These are phyloP conservation scores for Phaffia rhodozyma DNA, from an alignment of 1,284 basidiomycete genomes.

Conservation along the genomic window DNA sequence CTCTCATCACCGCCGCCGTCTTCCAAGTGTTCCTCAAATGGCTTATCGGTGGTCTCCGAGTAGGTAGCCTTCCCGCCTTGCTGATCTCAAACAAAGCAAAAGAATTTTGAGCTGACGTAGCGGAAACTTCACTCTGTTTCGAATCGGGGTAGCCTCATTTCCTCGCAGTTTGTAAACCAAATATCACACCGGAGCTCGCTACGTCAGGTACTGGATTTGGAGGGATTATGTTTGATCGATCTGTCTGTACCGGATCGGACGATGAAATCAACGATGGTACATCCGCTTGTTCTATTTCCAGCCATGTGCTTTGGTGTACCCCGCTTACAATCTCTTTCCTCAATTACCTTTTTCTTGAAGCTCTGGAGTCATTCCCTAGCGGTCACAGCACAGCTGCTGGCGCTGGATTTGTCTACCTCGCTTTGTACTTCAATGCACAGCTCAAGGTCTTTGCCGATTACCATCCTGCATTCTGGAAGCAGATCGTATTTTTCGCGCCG, in stretches of 20 bases:
- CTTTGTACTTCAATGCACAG: slow-evolving; percentile 48
- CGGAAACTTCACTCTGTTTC: neutral
- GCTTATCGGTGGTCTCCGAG: slow-evolving; percentile 42
- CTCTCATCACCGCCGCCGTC: slow-evolving; percentile 28
- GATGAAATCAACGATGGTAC: slow-evolving; percentile 42
- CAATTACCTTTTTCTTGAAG: neutral
- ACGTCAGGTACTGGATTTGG: slow-evolving; percentile 40
- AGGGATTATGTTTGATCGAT: slow-evolving; percentile 42
- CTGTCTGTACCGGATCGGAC: slow-evolving; percentile 44
- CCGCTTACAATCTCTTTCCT: slow-evolving; percentile 14
- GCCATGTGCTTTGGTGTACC: slow-evolving; percentile 13
- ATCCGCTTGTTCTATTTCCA: slow-evolving; percentile 37
- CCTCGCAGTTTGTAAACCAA: slow-evolving; percentile 43
- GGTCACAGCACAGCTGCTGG: slow-evolving; percentile 43
- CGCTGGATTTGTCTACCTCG: slow-evolving; percentile 44
- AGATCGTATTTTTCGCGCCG: slow-evolving; percentile 47
- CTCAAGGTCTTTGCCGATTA: slow-evolving; percentile 46
- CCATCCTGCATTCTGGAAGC: slow-evolving; percentile 44
- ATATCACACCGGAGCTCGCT: slow-evolving; percentile 30
- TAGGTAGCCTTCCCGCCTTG: too few species aligned
- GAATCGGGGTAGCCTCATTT: slow-evolving; percentile 38
- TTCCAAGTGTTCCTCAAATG: slow-evolving; percentile 48
- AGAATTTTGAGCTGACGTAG: neutral
- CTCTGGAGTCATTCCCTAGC: slow-evolving; percentile 37
- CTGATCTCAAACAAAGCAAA: too few species aligned